Percentiles rank a stretch among this genome's conserved stretches.
Evolutionary conservation across 2,329 filamentous ascomycete genomes (phyloP).

Genomic region (Cordyceps tenuipes): DNA sequence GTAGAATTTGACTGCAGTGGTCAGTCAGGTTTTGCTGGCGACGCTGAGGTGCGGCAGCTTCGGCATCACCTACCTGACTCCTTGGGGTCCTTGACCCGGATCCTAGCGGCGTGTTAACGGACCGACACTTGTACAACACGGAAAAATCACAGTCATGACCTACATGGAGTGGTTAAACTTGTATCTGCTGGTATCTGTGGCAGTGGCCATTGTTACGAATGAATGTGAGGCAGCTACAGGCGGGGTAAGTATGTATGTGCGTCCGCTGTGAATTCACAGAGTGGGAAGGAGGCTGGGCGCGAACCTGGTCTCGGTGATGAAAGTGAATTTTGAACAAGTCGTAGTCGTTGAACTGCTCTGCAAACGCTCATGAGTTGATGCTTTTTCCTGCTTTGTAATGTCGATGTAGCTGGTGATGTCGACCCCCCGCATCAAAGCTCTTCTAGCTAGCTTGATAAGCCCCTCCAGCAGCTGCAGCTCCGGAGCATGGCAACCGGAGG

Average conservation of each 20-base stretch:
- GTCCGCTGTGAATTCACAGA: no score
- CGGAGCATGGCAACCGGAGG: neutral
- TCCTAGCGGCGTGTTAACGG: conserved; percentile 42
- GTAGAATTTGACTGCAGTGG: conserved; percentile 70
- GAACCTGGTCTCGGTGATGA: neutral
- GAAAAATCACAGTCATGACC: conserved; percentile 17
- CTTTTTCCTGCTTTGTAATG: conserved; percentile 5
- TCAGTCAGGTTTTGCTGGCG: conserved; percentile 7
- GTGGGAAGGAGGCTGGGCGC: neutral
- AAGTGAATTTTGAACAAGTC: conserved; percentile 8
- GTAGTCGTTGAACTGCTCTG: conserved; percentile 11
- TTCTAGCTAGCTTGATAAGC: neutral
- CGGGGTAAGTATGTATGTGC: neutral
- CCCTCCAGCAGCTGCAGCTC: neutral
- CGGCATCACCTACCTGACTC: conserved; percentile 48
- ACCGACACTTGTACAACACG: neutral
- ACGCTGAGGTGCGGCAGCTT: neutral
- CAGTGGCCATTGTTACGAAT: conserved; percentile 51
- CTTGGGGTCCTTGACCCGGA: conserved; percentile 91
- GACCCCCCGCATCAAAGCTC: conserved; percentile 6
- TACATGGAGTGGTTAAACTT: conserved; percentile 86
- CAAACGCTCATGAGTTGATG: conserved; percentile 11
- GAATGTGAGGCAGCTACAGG: neutral
- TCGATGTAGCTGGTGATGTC: conserved; percentile 9
- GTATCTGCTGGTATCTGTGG: conserved; percentile 69